Conservation (phyloP, 176 grass and related monocot genomes). For the Dactylis glomerata region DNA sequence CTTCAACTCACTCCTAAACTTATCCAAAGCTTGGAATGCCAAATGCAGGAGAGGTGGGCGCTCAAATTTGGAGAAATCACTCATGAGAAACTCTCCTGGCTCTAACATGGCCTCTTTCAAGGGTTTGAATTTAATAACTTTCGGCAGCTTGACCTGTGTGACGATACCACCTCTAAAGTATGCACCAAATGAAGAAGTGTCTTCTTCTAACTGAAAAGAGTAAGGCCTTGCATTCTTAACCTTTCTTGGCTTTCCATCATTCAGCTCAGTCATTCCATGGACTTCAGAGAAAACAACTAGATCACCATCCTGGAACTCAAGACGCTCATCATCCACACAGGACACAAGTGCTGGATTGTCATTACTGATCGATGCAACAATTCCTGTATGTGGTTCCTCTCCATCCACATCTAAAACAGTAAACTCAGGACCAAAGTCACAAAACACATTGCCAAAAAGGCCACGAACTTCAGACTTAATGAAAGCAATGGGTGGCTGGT, state of each 20-base stretch:
- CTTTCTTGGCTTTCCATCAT: constrained; percentile 88
- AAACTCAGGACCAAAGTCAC: constrained; percentile 87
- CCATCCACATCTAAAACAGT: constrained; percentile 92
- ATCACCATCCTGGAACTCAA: constrained; percentile 93
- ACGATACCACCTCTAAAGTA: constrained; percentile 84
- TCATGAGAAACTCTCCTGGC: constrained; percentile 89
- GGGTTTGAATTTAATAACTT: constrained; percentile 79
- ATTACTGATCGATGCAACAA: constrained; percentile 86
- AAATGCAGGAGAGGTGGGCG: constrained; percentile 76
- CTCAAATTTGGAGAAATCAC: constrained; percentile 92
- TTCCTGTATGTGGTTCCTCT: constrained; percentile 89
- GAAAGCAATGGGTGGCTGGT: constrained; percentile 85
- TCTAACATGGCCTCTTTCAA: constrained; percentile 80
- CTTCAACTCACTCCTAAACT: constrained; percentile 58
- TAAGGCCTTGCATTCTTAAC: constrained; percentile 83
- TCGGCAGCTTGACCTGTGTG: constrained; percentile 84
- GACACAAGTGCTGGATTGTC: constrained; percentile 78
- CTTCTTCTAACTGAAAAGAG: constrained; percentile 87
- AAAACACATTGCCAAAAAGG: constrained; percentile 82
- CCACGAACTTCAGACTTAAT: constrained; percentile 83
- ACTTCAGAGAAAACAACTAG: constrained; percentile 88
- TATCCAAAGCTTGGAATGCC: constrained; percentile 90
- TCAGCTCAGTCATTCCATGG: constrained; percentile 77
- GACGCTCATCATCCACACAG: constrained; percentile 90
- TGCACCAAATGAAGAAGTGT: constrained; percentile 63